These are phyloP conservation scores for Neurospora sp. DNA, from an alignment of 495 filamentous ascomycete genomes.

Conservation along the genomic window DNA sequence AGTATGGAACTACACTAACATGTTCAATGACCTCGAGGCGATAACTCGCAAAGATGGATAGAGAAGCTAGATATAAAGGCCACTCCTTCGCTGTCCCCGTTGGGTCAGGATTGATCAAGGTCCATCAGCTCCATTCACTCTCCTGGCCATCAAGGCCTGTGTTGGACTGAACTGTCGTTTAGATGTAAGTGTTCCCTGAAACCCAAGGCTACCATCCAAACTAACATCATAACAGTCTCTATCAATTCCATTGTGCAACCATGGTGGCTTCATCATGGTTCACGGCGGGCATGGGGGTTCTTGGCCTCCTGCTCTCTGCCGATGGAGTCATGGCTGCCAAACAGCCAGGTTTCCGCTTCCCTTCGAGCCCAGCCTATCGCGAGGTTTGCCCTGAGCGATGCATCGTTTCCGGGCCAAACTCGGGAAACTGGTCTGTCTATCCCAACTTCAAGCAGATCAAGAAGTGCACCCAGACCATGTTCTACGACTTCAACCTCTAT, in stretches of 20 bases:
- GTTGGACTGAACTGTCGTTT: background rate
- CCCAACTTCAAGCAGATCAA: constrained; percentile 15
- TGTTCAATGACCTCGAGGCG: background rate
- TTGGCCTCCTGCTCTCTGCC: background rate
- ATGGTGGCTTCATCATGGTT: background rate
- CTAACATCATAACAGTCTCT: background rate
- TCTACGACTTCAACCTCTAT: constrained; percentile 23
- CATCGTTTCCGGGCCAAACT: constrained; percentile 18
- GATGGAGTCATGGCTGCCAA: background rate
- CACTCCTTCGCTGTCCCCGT: background rate
- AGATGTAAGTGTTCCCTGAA: background rate
- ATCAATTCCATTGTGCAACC: background rate
- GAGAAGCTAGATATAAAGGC: background rate
- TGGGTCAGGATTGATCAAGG: background rate
- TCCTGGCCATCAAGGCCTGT: background rate
- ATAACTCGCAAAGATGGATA: background rate
- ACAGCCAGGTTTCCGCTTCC: background rate
- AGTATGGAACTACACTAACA: background rate
- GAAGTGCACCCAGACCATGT: constrained; percentile 19
- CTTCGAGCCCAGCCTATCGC: background rate
- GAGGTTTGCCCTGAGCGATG: constrained; percentile 24
- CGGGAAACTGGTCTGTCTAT: constrained; percentile 25
- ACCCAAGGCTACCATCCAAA: no score
- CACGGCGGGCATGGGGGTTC: background rate
- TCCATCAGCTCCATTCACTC: background rate